phyloP scores from a whole-genome alignment of 2,329 filamentous ascomycete genomes.

The Verticillium zaregamsianum region DNA sequence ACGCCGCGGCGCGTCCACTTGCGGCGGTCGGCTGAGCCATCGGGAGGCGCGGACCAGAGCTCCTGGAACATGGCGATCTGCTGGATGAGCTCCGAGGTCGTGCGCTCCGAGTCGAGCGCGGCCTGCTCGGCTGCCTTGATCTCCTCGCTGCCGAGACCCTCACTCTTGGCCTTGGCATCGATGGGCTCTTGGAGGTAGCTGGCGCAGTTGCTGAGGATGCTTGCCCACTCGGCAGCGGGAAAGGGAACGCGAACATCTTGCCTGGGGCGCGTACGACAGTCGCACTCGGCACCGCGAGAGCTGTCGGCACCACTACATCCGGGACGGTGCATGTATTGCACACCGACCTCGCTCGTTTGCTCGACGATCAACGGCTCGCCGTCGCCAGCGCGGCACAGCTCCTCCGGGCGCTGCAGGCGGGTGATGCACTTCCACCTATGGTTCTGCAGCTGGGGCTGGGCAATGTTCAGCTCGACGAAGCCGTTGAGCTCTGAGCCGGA shows the following conservation, averaged over 20 bases:
- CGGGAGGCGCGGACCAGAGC: constrained; percentile 52
- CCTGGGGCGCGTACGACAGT: constrained; percentile 43
- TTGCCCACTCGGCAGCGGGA: constrained; percentile 54
- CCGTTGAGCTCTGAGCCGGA: constrained; percentile 56
- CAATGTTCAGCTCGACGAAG: constrained; percentile 55
- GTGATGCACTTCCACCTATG: constrained; percentile 60
- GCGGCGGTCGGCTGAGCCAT: constrained; percentile 21
- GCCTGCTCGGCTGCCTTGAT: constrained; percentile 15
- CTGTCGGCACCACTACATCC: constrained; percentile 43
- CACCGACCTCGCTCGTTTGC: constrained; percentile 45
- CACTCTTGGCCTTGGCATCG: constrained; percentile 16
- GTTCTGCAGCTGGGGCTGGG: constrained; percentile 47
- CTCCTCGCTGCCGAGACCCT: constrained; percentile 16
- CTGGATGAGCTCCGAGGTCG: constrained; percentile 46
- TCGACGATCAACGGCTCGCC: constrained; percentile 39
- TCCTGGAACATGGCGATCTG: constrained; percentile 66
- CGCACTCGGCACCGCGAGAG: constrained; percentile 32
- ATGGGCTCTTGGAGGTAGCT: constrained; percentile 34
- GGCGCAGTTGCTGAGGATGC: constrained; percentile 53
- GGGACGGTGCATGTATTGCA: constrained; percentile 42
- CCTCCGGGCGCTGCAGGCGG: constrained; percentile 50
- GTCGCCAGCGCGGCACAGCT: constrained; percentile 40
- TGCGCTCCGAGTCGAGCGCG: constrained; percentile 15
- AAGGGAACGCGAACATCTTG: constrained; percentile 53
- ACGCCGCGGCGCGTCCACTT: constrained; percentile 56